Evolutionary conservation across 2,329 filamentous ascomycete genomes (phyloP).

Genomic region (Sphaerostilbella broomeana): DNA sequence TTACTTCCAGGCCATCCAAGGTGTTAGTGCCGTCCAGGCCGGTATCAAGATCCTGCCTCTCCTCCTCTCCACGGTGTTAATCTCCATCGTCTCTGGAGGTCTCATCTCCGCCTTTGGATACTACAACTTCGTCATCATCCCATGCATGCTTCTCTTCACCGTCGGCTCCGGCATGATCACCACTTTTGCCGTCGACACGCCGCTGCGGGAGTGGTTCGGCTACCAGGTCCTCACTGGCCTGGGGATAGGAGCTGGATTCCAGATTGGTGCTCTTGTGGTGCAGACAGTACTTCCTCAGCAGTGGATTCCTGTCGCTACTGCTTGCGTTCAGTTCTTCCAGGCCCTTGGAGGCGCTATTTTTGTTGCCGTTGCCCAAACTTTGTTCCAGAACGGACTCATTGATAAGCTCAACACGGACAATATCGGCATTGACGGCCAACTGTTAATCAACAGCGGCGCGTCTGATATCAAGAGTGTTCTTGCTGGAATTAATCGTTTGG

Average conservation of each 20-base stretch:
- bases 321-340: slow-evolving; percentile 55
- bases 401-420: slow-evolving; percentile 40
- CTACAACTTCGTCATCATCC: slow-evolving; percentile 34
- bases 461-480: slow-evolving; percentile 43
- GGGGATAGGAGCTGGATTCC: slow-evolving; percentile 44
- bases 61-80: slow-evolving; percentile 44
- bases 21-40: slow-evolving; percentile 44
- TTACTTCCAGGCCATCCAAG: slow-evolving; percentile 49
- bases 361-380: slow-evolving; percentile 58
- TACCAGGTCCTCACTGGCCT: slow-evolving; percentile 51
- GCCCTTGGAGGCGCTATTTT: slow-evolving; percentile 59
- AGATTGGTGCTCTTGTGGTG: slow-evolving; percentile 42
- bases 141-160: slow-evolving; percentile 34
- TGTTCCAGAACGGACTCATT: slow-evolving; percentile 60
- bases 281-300: slow-evolving; percentile 45
- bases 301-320: slow-evolving; percentile 45
- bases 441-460: slow-evolving; percentile 48
- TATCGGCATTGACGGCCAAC: slow-evolving; percentile 38
- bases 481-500: slow-evolving; percentile 32
- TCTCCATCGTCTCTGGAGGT: slow-evolving; percentile 38
- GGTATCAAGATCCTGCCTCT: slow-evolving; percentile 50
- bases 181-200: slow-evolving; percentile 42
- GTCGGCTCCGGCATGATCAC: slow-evolving; percentile 50
- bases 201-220: slow-evolving; percentile 47
- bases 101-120: slow-evolving; percentile 39